Evolutionary conservation across 106 monocot species (phyloP).

Genomic region (Acorus calamus): DNA sequence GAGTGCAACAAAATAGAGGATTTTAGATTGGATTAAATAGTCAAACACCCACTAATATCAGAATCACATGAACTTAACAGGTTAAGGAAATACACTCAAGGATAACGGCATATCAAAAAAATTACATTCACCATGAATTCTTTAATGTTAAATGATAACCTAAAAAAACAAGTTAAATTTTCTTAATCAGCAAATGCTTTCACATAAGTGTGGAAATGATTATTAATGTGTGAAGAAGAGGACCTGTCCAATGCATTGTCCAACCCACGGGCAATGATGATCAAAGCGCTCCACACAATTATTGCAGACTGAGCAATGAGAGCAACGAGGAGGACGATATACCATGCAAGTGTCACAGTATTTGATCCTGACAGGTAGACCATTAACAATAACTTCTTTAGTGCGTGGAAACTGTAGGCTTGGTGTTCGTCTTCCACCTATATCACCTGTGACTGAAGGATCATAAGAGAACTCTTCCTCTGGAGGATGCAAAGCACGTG

Average conservation of each 20-base stretch:
- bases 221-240: too few relatives aligned
- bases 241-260: constrained; percentile 20
- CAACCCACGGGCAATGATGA: constrained; percentile 26
- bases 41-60: too few relatives aligned
- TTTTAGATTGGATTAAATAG: too few relatives aligned
- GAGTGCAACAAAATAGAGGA: too few relatives aligned
- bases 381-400: constrained; percentile 15
- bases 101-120: too few relatives aligned
- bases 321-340: constrained; percentile 22
- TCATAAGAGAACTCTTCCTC: constrained; percentile 9
- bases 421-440: constrained; percentile 10
- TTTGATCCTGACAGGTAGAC: constrained; percentile 13
- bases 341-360: constrained; percentile 23
- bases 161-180: too few relatives aligned
- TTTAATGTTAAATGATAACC: too few relatives aligned
- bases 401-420: constrained; percentile 10
- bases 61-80: too few relatives aligned
- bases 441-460: constrained; percentile 7
- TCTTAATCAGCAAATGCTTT: too few relatives aligned
- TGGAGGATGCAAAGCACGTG: constrained; percentile 14
- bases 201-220: too few relatives aligned
- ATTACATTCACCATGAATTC: too few relatives aligned
- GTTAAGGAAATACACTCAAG: too few relatives aligned
- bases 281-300: constrained; percentile 23
- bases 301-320: constrained; percentile 24